These are phyloP conservation scores for Lenzites betulinus DNA, from an alignment of 768 basidiomycete genomes.

Conservation along the genomic window DNA sequence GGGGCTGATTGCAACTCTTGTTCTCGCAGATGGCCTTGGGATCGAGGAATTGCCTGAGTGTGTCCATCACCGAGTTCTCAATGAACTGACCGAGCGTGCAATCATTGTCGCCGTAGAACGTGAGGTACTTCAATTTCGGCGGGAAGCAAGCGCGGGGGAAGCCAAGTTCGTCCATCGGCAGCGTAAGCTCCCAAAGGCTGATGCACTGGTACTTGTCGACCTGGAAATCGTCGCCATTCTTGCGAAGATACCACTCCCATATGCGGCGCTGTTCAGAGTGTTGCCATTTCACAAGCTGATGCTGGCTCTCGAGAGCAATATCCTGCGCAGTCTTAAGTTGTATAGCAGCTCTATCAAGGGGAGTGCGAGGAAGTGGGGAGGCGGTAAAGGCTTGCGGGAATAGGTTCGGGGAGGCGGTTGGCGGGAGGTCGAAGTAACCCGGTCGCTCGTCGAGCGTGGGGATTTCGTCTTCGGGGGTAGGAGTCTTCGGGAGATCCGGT, in stretches of 20 bases:
- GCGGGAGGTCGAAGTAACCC: constrained; percentile 47
- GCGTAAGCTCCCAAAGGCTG: constrained; percentile 73
- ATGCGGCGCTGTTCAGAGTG: constrained; percentile 87
- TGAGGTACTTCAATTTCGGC: constrained; percentile 70
- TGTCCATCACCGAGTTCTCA: constrained; percentile 73
- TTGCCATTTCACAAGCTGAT: constrained; percentile 70
- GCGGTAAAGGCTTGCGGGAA: constrained; percentile 32
- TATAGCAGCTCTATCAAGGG: constrained; percentile 41
- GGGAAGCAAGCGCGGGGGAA: constrained; percentile 76
- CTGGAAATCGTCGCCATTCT: constrained; percentile 83
- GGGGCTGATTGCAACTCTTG: constrained; percentile 81
- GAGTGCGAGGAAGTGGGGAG: constrained; percentile 37
- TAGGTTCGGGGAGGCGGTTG: constrained; percentile 31
- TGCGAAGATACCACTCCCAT: constrained; percentile 94
- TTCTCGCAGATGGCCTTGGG: constrained; percentile 78
- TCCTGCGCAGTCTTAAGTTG: constrained; percentile 64
- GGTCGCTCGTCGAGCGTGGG: constrained; percentile 34
- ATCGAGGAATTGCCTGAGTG: constrained; percentile 67
- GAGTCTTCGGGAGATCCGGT: constrained; percentile 41
- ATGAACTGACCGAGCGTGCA: constrained; percentile 93
- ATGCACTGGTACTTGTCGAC: constrained; percentile 94
- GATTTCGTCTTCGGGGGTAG: constrained; percentile 36
- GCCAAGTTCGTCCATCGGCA: constrained; percentile 72
- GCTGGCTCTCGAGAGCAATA: constrained; percentile 72
- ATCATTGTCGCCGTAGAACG: constrained; percentile 93